Base-by-base conservation (phyloP, 2,329 filamentous ascomycete genomes). In the Periglandula ipomoeae region DNA sequence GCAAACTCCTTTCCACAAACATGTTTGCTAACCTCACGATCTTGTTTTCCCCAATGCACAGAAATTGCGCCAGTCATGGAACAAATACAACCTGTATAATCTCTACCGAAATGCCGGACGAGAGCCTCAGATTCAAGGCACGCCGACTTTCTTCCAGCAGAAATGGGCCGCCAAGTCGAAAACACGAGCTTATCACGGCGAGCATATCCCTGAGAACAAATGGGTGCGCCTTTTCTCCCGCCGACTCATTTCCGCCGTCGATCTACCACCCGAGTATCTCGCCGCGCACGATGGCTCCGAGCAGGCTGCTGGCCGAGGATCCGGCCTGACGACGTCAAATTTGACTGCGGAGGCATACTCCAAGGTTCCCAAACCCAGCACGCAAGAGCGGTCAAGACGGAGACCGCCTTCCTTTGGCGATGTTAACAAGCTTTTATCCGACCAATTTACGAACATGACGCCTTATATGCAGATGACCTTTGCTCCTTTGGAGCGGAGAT, bases 391-490 rank as follows among this genome's bases (percentile, higher is more conserved):
- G 11, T 46, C 46, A 23, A 52, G 54, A 46, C 48, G 37, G 49
- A 52, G 46, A 40, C 49, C 26, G 48, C 56, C 47, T 27, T 27
- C 41, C 19, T 61, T 60, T 46, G 63, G 61, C 19, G 60, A 65
- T 30, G 59, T 64, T 35, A 68, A 68, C 23, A 49, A 58, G 37
- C 56, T 65, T 48, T 52, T 67, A 35, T 60, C 64, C 37, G 55
- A 61, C 47, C 63, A 64, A n/a, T 61, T 65, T 38, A 44, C 58
- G 35, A 53, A 69, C 34, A 74, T 74, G 62, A 94, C 86, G 27
- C 93, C 93, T 7, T 97, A 95, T 64, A 94, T 95, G 84, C 84
- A 91, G 63, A 97, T 97, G 91, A 84, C 86, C 3, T 98, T 87
- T 71, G 88, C 88, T 50, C 93, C 93, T 5, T 73, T 94, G 62